phyloP scores from a whole-genome alignment of 305 asterid species.

The Ajuga reptans region DNA sequence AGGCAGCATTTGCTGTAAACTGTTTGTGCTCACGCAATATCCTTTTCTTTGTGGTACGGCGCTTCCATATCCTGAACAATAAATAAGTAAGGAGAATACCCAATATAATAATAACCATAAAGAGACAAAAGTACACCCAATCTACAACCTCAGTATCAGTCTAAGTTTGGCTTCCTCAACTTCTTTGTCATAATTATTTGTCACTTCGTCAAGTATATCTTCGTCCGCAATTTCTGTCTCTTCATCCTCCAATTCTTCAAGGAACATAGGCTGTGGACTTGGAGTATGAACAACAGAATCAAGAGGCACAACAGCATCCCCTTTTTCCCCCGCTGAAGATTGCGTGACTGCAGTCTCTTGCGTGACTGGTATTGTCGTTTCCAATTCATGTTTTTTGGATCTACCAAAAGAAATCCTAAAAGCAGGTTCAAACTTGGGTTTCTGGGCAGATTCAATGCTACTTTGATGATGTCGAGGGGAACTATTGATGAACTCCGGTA shows the following conservation, averaged over 20 bases:
- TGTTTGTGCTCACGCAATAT: conserved; percentile 63
- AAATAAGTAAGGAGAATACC: conserved; percentile 23
- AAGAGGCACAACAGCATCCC: conserved; percentile 22
- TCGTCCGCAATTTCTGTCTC: conserved; percentile 35
- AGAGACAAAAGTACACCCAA: conserved; percentile 9
- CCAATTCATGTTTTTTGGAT: conserved; percentile 27
- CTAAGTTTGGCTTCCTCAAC: conserved; percentile 74
- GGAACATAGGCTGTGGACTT: conserved; percentile 28
- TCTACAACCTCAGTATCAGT: conserved; percentile 65
- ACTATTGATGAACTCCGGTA: conserved; percentile 32
- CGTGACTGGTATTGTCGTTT: conserved; percentile 29
- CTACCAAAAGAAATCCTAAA: conserved; percentile 52
- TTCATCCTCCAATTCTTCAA: conserved; percentile 44
- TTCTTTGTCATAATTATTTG: conserved; percentile 50
- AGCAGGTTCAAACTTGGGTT: conserved; percentile 28
- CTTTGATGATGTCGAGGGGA: conserved; percentile 30
- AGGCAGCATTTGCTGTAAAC: conserved; percentile 66
- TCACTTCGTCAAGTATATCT: conserved; percentile 41
- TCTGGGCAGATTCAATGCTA: conserved; percentile 37
- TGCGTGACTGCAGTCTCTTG: conserved; percentile 29
- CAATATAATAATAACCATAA: conserved; percentile 19
- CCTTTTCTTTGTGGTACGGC: conserved; percentile 53
- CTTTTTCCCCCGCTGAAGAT: conserved; percentile 34
- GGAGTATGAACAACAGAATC: conserved; percentile 38
- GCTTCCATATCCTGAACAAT: conserved; percentile 77